Evolutionary conservation across 2,329 filamentous ascomycete species (phyloP).

Genomic region (Stemphylium lycopersici): DNA sequence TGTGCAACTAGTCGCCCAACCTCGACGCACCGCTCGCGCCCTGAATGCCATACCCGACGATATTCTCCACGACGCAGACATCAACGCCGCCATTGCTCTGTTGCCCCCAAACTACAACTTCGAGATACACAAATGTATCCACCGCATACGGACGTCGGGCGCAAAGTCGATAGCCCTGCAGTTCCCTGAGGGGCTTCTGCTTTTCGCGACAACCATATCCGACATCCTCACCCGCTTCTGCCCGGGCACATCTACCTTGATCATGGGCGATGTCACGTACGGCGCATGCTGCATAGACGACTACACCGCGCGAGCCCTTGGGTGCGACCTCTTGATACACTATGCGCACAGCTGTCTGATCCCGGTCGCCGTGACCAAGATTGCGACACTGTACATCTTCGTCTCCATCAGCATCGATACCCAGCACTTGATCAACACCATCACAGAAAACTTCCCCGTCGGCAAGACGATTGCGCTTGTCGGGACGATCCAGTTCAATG

Average conservation of each 20-base stretch:
- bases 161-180: constrained; percentile 90
- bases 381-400: constrained; percentile 97
- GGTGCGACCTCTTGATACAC: constrained; percentile 92
- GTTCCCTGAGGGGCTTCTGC: constrained; percentile 91
- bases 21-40: constrained; percentile 76
- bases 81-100: constrained; percentile 85
- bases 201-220: constrained; percentile 97
- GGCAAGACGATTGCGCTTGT: constrained; percentile 91
- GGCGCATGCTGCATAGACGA: constrained; percentile 99
- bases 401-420: constrained; percentile 98
- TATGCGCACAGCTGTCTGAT: constrained; percentile 98
- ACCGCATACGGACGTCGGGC: constrained; percentile 80
- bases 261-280: constrained; percentile 99
- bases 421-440: constrained; percentile 80
- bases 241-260: constrained; percentile 86
- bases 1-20: constrained; percentile 65
- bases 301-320: constrained; percentile 91
- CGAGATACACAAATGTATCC: constrained; percentile 97
- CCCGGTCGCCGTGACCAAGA: constrained; percentile 93
- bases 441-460: constrained; percentile 84
- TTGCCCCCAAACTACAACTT: constrained; percentile 97
- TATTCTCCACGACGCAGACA: constrained; percentile 81
- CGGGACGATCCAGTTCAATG: constrained; percentile 98
- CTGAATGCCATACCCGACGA: constrained; percentile 89
- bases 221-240: constrained; percentile 97